These are phyloP conservation scores for Nakazawaea ishiwadae DNA, from an alignment of 805 yeast genomes.

Conservation along the genomic window DNA sequence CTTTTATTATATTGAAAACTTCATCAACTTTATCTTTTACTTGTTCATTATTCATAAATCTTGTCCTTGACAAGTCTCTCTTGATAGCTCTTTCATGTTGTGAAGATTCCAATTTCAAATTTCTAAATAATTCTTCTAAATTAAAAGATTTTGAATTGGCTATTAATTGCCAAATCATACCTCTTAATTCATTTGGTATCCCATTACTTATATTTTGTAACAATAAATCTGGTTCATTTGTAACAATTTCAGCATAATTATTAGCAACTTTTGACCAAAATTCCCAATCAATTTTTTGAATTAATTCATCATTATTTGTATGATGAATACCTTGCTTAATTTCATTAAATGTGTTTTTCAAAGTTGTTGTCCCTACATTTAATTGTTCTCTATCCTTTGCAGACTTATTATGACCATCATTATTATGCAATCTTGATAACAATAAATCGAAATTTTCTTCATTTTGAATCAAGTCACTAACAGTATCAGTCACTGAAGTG, in stretches of 20 bases:
- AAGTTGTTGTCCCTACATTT: slow-evolving; percentile 25
- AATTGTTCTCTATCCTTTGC: slow-evolving; percentile 24
- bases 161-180: slow-evolving; percentile 89
- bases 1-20: slow-evolving; percentile 71
- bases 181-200: slow-evolving; percentile 80
- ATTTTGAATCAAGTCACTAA: slow-evolving; percentile 4
- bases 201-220: slow-evolving; percentile 65
- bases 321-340: slow-evolving; percentile 44
- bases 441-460: slow-evolving; percentile 52
- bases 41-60: slow-evolving; percentile 60
- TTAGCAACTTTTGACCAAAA: slow-evolving; percentile 84
- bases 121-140: slow-evolving; percentile 54
- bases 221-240: slow-evolving; percentile 54
- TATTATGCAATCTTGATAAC: slow-evolving; percentile 53
- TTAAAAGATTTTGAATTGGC: slow-evolving; percentile 69
- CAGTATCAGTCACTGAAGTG: slow-evolving; percentile 1
- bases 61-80: slow-evolving; percentile 81
- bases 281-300: slow-evolving; percentile 60
- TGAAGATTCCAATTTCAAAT: slow-evolving; percentile 41
- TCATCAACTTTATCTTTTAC: slow-evolving; percentile 56
- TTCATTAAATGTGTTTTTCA: slow-evolving; percentile 40
- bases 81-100: slow-evolving; percentile 71
- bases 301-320: slow-evolving; percentile 26
- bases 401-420: slow-evolving; percentile 43
- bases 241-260: slow-evolving; percentile 67